phyloP scores from a whole-genome alignment of 148 eudicot genomes.

The Chenopodium berlandieri region DNA sequence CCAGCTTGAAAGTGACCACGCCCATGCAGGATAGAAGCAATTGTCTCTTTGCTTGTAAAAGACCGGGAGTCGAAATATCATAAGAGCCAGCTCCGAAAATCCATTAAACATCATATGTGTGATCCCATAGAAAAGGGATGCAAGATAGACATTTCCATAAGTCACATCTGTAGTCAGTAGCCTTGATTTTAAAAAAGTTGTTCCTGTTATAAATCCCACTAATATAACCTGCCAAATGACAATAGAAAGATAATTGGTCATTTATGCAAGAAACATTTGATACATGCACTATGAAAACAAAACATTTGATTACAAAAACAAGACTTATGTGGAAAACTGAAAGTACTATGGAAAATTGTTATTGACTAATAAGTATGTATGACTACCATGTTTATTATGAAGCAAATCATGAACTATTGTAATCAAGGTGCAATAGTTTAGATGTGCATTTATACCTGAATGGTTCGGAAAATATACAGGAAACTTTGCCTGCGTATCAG shows the following conservation, averaged over 20 bases:
- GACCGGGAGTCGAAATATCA: slow-evolving; percentile 76
- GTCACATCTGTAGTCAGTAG: slow-evolving; percentile 54
- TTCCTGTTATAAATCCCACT: slow-evolving; percentile 62
- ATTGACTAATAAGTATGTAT: background rate
- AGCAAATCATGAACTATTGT: background rate
- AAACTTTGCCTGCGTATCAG: slow-evolving; percentile 72
- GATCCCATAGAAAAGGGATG: slow-evolving; percentile 62
- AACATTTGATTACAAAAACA: background rate
- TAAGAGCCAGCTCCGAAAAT: slow-evolving; percentile 75
- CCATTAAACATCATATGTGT: slow-evolving; percentile 89
- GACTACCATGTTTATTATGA: background rate
- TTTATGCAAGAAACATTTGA: background rate
- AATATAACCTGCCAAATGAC: slow-evolving; percentile 52
- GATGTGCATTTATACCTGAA: slow-evolving; percentile 45
- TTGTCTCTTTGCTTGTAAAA: slow-evolving; percentile 89
- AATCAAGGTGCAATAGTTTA: background rate
- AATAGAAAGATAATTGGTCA: background rate
- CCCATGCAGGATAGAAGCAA: slow-evolving; percentile 85
- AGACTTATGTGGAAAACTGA: background rate
- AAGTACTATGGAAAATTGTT: background rate
- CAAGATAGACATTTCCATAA: slow-evolving; percentile 62
- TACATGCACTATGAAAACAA: background rate
- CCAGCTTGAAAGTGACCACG: slow-evolving; percentile 70
- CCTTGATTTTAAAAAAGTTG: slow-evolving; percentile 56
- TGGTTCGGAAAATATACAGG: slow-evolving; percentile 72